Conservation (phyloP, 805 yeast species). For the Torulaspora franciscae region DNA sequence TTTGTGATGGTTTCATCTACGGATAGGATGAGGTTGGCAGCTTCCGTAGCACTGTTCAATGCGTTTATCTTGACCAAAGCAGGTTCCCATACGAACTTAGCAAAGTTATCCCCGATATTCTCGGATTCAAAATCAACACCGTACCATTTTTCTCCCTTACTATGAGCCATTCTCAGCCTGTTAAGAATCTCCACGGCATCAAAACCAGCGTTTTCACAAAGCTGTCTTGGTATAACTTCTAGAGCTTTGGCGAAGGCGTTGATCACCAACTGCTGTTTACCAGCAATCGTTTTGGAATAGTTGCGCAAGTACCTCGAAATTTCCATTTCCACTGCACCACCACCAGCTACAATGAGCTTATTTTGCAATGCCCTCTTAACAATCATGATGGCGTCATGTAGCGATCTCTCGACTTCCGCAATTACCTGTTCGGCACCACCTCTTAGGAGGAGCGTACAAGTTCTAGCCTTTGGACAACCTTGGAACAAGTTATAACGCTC, state of each 20-base stretch:
- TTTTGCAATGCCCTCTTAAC: conserved; percentile 91
- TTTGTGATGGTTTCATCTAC: conserved; percentile 91
- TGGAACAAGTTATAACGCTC: conserved; percentile 90
- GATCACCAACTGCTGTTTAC: conserved; percentile 90
- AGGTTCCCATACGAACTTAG: conserved; percentile 95
- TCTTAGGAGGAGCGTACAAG: conserved; percentile 88
- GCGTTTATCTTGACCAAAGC: conserved; percentile 91
- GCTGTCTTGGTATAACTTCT: conserved; percentile 93
- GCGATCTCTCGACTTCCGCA: conserved; percentile 95
- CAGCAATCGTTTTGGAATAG: conserved; percentile 80
- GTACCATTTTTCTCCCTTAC: conserved; percentile 85
- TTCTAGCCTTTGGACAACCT: conserved; percentile 88
- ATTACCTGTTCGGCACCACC: conserved; percentile 99
- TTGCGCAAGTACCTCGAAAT: conserved; percentile 83
- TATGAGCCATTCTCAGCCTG: conserved; percentile 86
- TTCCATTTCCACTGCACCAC: conserved; percentile 99
- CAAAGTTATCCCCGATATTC: conserved; percentile 75
- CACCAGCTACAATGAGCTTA: conserved; percentile 90
- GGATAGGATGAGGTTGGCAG: conserved; percentile 86
- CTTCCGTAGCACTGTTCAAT: conserved; percentile 93
- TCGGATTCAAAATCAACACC: conserved; percentile 92
- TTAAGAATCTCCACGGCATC: conserved; percentile 95
- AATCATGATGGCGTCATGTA: conserved; percentile 98
- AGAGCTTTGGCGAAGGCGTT: conserved; percentile 91
- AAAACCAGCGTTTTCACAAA: conserved; percentile 98